These are phyloP conservation scores for Fusarium gaditjirri DNA, from an alignment of 2,329 filamentous ascomycete genomes.

Conservation along the genomic window DNA sequence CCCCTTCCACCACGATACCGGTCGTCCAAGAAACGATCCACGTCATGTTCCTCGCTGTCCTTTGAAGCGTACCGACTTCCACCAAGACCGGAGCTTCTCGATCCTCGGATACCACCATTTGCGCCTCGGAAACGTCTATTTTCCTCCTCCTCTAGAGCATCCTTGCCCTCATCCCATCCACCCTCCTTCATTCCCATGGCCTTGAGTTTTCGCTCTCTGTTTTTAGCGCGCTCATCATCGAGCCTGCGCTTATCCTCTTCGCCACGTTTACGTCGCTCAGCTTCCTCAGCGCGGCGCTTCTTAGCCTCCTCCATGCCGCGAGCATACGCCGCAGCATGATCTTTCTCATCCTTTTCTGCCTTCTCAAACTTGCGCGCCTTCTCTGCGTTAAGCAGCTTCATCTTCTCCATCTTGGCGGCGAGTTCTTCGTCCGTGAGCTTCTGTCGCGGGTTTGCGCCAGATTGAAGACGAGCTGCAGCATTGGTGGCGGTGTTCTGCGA, in stretches of 20 bases:
- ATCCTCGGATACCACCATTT: slow-evolving; percentile 54
- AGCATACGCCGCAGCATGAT: slow-evolving; percentile 65
- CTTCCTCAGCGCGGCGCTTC: slow-evolving; percentile 62
- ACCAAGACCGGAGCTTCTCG: slow-evolving; percentile 51
- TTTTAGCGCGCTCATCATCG: slow-evolving; percentile 69
- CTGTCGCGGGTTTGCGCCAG: slow-evolving; percentile 67
- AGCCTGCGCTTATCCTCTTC: slow-evolving; percentile 63
- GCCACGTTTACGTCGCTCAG: slow-evolving; percentile 60
- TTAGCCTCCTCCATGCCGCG: slow-evolving; percentile 66
- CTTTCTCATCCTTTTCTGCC: slow-evolving; percentile 66
- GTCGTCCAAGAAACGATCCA: slow-evolving; percentile 53
- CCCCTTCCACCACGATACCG: slow-evolving; percentile 48
- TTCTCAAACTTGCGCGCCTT: slow-evolving; percentile 69
- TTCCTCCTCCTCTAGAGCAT: slow-evolving; percentile 55
- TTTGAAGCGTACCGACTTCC: slow-evolving; percentile 56
- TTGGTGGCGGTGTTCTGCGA: slow-evolving; percentile 49
- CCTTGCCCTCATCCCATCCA: slow-evolving; percentile 70
- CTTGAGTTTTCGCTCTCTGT: slow-evolving; percentile 69
- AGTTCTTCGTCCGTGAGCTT: slow-evolving; percentile 70
- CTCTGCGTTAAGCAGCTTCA: slow-evolving; percentile 68
- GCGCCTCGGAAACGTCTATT: slow-evolving; percentile 55
- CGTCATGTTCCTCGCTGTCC: slow-evolving; percentile 49
- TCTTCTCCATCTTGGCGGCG: slow-evolving; percentile 68
- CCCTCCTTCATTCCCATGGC: slow-evolving; percentile 65
- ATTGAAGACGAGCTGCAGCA: slow-evolving; percentile 58